Evolutionary conservation across 768 basidiomycete genomes (phyloP).

Genomic region (Tylopilus balloui): DNA sequence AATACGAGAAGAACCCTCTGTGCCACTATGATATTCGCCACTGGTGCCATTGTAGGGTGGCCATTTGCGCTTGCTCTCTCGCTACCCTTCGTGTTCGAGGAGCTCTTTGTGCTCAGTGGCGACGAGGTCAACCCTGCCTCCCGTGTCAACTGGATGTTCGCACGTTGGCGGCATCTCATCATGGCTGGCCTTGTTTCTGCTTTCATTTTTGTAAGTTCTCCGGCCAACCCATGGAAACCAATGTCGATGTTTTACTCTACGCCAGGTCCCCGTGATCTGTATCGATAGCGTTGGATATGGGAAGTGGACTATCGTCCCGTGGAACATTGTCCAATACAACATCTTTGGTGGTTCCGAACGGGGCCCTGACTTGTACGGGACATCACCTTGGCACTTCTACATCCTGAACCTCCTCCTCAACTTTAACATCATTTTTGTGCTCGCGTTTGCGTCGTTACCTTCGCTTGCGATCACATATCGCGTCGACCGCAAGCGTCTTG

Average conservation of each 20-base stretch:
- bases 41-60: slow-evolving; percentile 91
- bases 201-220: slow-evolving; percentile 55
- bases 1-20: slow-evolving; percentile 55
- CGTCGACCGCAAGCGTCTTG: slow-evolving; percentile 75
- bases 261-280: slow-evolving; percentile 77
- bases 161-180: slow-evolving; percentile 57
- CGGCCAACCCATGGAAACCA: background rate
- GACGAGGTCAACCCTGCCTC: slow-evolving; percentile 54
- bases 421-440: slow-evolving; percentile 82
- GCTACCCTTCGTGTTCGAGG: slow-evolving; percentile 86
- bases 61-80: slow-evolving; percentile 89
- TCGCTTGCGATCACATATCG: slow-evolving; percentile 67
- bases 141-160: slow-evolving; percentile 50
- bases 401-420: slow-evolving; percentile 85
- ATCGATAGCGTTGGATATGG: slow-evolving; percentile 89
- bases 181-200: slow-evolving; percentile 50
- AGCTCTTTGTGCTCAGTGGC: slow-evolving; percentile 71
- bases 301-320: slow-evolving; percentile 71
- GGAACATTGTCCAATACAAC: slow-evolving; percentile 94
- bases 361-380: slow-evolving; percentile 93
- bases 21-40: slow-evolving; percentile 68
- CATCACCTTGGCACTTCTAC: slow-evolving; percentile 84
- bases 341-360: slow-evolving; percentile 74
- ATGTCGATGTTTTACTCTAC: background rate
- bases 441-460: slow-evolving; percentile 81